Base-by-base conservation (phyloP, 1,284 basidiomycete species). In the Grifola frondosa region DNA sequence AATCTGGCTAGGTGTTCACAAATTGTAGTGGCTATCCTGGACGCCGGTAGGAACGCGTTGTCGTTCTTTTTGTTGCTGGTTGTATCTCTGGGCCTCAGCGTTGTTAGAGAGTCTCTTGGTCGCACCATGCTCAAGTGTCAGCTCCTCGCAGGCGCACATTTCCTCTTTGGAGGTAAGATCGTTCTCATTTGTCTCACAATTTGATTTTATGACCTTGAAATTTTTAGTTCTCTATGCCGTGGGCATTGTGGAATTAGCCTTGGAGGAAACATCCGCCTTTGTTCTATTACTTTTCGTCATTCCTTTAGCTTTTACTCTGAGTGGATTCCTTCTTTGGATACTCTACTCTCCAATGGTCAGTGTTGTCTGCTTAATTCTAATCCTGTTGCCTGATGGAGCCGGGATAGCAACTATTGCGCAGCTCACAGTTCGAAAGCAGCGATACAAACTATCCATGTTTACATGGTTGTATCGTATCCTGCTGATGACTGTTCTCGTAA, bases 11-110 rank as follows among this genome's bases (percentile, higher is more conserved):
- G n/a, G n/a, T n/a, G n/a, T n/a, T n/a, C n/a, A n/a, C n/a, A n/a
- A n/a, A n/a, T 44, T 34, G 16, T 50, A 86, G 91, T 93, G 32
- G 85, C 91, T 16, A 88, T 97, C 44, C 71, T 99, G 28, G 95
- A 97, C 59, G 95, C 96, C 4, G 93, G 88, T 1, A 74, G 96
- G 39, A 98, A 97, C 61, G 91, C 92, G 7, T 75, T 97, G 56
- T 94, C 90, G 2, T 94, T 99, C 71, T 98, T 98, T 71, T 80
- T 99, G 71, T 75, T 99, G 17, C 74, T 98, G 16, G 88, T 98
- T 40, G 94, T 98, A 15, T 84, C 88, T 10, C 77, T 94, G 54
- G 92, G 92, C 32, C 70, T 95, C 30, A 89, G 85, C 51, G 91
- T 95, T 24, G 90, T 90, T 19, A 73, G 82, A 33, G 89, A 91